Conservation (phyloP, 2,329 filamentous ascomycete species). For the Neodidymelliopsis sp. region DNA sequence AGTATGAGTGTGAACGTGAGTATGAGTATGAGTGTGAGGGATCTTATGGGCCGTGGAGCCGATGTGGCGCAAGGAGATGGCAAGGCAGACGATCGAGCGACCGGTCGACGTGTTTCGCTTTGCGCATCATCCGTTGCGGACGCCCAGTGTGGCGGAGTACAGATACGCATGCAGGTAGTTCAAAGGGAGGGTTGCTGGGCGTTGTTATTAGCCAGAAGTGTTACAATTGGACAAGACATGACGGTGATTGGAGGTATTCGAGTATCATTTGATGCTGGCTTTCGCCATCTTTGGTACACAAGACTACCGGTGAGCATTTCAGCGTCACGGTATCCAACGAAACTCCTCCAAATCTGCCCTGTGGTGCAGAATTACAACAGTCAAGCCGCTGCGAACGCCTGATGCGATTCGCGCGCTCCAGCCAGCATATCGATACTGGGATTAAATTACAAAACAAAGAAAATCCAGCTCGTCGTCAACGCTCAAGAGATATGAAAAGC, state of each 20-base stretch:
- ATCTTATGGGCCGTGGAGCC: too few species aligned
- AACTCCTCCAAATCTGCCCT: slow-evolving; percentile 15
- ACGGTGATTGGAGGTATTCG: slow-evolving; percentile 12
- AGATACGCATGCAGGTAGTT: neutral
- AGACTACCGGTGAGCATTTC: slow-evolving; percentile 11
- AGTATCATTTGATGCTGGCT: slow-evolving; percentile 15
- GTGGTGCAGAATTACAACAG: slow-evolving; percentile 10
- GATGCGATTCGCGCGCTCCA: slow-evolving; percentile 8
- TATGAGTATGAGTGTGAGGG: too few species aligned
- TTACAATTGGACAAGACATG: neutral
- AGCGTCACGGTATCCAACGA: slow-evolving; percentile 11
- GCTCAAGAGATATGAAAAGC: slow-evolving; percentile 13
- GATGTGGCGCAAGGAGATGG: too few species aligned
- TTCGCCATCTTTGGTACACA: slow-evolving; percentile 13
- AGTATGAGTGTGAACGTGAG: too few species aligned
- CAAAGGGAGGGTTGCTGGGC: neutral
- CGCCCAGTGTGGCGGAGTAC: neutral
- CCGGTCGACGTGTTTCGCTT: neutral
- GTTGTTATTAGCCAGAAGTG: neutral
- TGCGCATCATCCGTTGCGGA: neutral
- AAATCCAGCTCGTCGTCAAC: slow-evolving; percentile 20
- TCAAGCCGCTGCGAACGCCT: slow-evolving; percentile 7
- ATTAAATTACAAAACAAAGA: slow-evolving; percentile 13
- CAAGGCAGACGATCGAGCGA: neutral
- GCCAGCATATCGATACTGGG: slow-evolving; percentile 15